Base-by-base conservation (phyloP, 2,329 filamentous ascomycete genomes). In the Colletotrichum eremochloae region DNA sequence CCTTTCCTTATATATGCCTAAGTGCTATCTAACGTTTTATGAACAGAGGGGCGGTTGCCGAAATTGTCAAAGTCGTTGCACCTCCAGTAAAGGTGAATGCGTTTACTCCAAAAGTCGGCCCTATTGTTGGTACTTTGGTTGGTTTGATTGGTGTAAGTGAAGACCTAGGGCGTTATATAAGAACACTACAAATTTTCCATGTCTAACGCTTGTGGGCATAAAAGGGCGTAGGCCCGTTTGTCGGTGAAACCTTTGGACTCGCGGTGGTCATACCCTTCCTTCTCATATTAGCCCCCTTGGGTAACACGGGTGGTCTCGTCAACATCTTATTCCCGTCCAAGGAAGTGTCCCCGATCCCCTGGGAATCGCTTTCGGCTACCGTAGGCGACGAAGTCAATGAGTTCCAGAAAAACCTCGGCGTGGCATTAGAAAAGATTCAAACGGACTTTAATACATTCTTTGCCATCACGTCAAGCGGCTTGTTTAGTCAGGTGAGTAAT, bases 401-500 rank as follows among this genome's bases (percentile, higher is more conserved):
- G 1, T 69, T 33, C 52, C 67, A 69, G 24, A 58, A 69, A 36
- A 44, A 65, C 38, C 42, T 69, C 1, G 67, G 67, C 12, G 12
- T 42, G n/a, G 52, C 67, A 11, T 57, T 69, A 29, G 65, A 52
- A 1, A 12, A 50, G 6, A 58, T 65, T 20, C 52, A 69, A 44
- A 69, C 61, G 18, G 61, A 69, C 14, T 69, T 69, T 6, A 36
- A 56, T 18, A 50, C 42, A 7, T 69, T 69, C 44, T 64, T 56
- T 12, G 62, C 42, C 7, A 8, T 65, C 1, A 56, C 53, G 12
- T 65, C 62, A 1, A 48, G 40, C 3, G 67, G 67, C 1, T 62
- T 52, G 5, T 69, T 69, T 9, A 65, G 61, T 8, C 48, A 48
- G 36, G 67, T 69, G 38, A 52, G 67, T 42, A 15, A 5, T 63